Conservation (phyloP, 306 rosid species). For the Carpinus viminea region DNA sequence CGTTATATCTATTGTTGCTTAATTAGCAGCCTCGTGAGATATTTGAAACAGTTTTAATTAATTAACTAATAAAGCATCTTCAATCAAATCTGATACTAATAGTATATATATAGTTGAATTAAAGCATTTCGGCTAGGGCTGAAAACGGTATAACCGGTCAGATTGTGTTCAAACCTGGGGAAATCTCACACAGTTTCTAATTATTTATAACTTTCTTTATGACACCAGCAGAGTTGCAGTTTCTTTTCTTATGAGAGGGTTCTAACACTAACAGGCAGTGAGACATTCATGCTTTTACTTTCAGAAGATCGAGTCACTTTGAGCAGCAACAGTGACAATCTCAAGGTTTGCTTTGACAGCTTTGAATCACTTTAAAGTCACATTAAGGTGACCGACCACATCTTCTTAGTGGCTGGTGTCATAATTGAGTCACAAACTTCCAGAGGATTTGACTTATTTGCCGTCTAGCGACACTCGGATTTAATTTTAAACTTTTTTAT, state of each 20-base stretch:
- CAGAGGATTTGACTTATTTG: too few species aligned
- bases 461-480: too few species aligned
- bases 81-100: too few species aligned
- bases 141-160: background rate
- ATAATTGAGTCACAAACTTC: background rate
- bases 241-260: background rate
- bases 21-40: constrained; percentile 6
- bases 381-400: background rate
- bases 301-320: constrained; percentile 29
- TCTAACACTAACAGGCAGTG: constrained; percentile 43
- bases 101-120: too few species aligned
- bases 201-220: background rate
- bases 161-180: constrained; percentile 27
- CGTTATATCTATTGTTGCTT: background rate
- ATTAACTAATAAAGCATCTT: too few species aligned
- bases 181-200: background rate
- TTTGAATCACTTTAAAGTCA: background rate
- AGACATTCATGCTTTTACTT: constrained; percentile 45
- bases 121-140: too few species aligned
- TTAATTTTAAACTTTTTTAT: too few species aligned
- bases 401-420: background rate
- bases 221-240: background rate
- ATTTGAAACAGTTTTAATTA: background rate
- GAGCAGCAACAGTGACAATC: constrained; percentile 35
- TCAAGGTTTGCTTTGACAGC: constrained; percentile 13